Conservation (phyloP, 305 asterid species). For the Rubia balearica region DNA sequence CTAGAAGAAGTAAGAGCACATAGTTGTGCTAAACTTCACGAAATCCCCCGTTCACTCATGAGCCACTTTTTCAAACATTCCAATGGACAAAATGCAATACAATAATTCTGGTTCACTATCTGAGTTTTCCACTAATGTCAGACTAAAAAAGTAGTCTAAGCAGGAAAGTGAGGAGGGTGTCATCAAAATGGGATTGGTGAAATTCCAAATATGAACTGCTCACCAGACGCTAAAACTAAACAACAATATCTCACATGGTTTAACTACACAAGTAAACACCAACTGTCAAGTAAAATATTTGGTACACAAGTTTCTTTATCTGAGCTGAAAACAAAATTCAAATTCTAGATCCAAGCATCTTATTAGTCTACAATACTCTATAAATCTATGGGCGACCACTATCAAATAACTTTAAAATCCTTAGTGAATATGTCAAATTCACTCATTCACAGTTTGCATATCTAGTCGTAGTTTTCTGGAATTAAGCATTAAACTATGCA, state of each 20-base stretch:
- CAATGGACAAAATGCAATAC: slow-evolving; percentile 57
- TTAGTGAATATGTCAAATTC: not conserved
- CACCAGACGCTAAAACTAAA: not conserved
- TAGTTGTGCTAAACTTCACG: slow-evolving; percentile 55
- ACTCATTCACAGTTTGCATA: not conserved
- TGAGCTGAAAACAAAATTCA: not conserved
- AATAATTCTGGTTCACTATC: slow-evolving; percentile 48
- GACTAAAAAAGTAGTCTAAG: slow-evolving; percentile 75
- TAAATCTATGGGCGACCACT: not conserved
- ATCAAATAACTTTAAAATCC: not conserved
- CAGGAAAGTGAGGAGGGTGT: not conserved
- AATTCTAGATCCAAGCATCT: not conserved
- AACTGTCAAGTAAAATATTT: not conserved
- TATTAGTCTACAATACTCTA: not conserved
- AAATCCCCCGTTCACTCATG: slow-evolving; percentile 84
- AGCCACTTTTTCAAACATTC: slow-evolving; percentile 73
- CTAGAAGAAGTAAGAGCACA: slow-evolving; percentile 59
- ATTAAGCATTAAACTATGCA: too few relatives aligned
- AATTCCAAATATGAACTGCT: not conserved
- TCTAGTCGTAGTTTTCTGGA: not conserved
- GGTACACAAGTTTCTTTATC: not conserved
- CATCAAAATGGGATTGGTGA: slow-evolving; percentile 1
- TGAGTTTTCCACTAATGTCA: slow-evolving; percentile 54
- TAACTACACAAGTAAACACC: not conserved
- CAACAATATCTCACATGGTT: not conserved